Base-by-base conservation (phyloP, 1,139 yeast genomes). In the Casaregolazyma suthepensis region DNA sequence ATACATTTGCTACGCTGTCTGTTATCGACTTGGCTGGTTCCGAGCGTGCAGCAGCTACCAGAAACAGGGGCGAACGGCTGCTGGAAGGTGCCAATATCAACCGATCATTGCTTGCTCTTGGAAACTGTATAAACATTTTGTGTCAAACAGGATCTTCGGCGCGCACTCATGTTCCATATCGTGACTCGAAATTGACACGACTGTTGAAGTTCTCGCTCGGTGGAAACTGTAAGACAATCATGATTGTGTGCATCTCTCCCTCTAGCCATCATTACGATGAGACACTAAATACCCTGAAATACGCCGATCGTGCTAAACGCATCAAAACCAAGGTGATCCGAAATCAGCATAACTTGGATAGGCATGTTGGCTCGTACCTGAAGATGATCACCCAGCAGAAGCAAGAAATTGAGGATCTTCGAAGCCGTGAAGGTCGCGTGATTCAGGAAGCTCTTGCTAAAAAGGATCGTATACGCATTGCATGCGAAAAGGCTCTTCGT, bases 1-100 rank as follows among this genome's bases (percentile, higher is more conserved):
- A 84, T 59, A 81, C 84, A 0, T 83, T 80, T 70, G 91, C 96
- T 0, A 86, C 95, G 0, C 72, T 91, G 35, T 85, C 94, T 0
- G 85, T 91, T 38, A 90, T 91, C 48, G 98, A 91, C 68, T 71
- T 91, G 50, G 98, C 98, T 0, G 98, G 98, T 2, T 87, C 96
- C 71, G 98, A 91, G 71, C 74, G 98, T 50, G 98, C 98, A 0
- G 84, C 94, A 1, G 87, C 95, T 0, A 89, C 97, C 0, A 82
- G 80, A 60, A 91, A 90, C 66, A 71, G 89, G 54, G 97, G 98
- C 0, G 79, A 78, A 22, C 71, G 96, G 52, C 73, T 91, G 10
- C 79, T 82, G 57, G 98, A 91, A 66, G 97, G 98, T 26, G 97
- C 97, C 15, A 88, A 88, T 66, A 91, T 91, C 63, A 91, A 91